Percentiles rank a stretch among this genome's conserved stretches.
These are phyloP conservation scores for Aureococcus anophagefferens DNA, from an alignment of 108 stramenopile species.

Conservation along the genomic window DNA sequence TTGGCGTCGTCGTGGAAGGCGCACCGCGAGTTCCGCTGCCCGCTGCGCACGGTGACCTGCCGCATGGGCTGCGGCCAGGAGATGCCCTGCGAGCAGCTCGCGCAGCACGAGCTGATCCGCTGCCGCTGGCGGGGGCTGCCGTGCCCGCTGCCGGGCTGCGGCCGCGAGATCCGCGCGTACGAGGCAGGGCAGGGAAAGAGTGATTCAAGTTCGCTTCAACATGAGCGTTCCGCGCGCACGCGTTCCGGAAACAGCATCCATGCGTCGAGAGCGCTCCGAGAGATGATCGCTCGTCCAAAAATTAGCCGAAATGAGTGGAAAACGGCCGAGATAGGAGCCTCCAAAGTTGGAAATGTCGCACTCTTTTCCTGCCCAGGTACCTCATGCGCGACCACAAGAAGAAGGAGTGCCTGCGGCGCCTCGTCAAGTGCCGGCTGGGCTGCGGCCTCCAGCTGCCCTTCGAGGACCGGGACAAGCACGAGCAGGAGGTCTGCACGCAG, in stretches of 20 bases:
- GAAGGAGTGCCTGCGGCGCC: background rate
- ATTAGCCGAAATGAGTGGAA: too few relatives aligned
- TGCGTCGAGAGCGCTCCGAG: too few relatives aligned
- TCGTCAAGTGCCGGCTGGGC: background rate
- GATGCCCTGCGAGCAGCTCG: background rate
- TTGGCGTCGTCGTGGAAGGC: background rate
- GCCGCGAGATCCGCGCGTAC: background rate
- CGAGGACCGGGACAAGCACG: background rate
- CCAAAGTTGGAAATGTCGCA: too few relatives aligned
- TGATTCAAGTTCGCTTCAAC: too few relatives aligned
- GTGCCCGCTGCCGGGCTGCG: background rate
- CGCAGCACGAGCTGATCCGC: background rate
- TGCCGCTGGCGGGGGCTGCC: background rate
- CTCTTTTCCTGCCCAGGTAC: too few relatives aligned
- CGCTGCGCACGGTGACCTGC: background rate
- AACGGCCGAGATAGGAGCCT: too few relatives aligned
- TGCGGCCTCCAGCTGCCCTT: background rate
- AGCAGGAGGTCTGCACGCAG: conserved; percentile 7
- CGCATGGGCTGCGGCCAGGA: conserved; percentile 3
- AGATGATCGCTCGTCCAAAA: too few relatives aligned
- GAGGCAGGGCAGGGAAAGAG: background rate
- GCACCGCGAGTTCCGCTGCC: background rate
- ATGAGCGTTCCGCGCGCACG: too few relatives aligned
- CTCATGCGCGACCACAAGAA: too few relatives aligned
- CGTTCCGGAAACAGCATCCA: too few relatives aligned